Evolutionary conservation across 495 filamentous ascomycete genomes (phyloP).

Genomic region (Mytilinidion resinicola): DNA sequence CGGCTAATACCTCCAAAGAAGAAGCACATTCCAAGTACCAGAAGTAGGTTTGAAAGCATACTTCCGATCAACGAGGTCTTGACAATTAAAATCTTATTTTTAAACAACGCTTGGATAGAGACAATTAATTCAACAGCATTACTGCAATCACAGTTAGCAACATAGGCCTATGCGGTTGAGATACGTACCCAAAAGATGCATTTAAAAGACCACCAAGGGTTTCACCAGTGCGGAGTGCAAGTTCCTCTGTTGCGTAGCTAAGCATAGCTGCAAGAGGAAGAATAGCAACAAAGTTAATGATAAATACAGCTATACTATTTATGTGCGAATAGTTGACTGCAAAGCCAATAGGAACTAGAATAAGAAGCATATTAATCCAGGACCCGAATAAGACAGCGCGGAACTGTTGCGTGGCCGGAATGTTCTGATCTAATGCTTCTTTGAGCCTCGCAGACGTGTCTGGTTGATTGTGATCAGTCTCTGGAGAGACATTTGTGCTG

Average conservation of each 20-base stretch:
- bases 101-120: constrained; percentile 69
- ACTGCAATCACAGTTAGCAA: constrained; percentile 35
- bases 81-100: constrained; percentile 75
- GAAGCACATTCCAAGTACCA: constrained; percentile 92
- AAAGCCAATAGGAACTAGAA: constrained; percentile 75
- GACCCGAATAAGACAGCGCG: constrained; percentile 54
- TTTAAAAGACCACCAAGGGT: constrained; percentile 82
- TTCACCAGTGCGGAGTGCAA: constrained; percentile 54
- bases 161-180: not conserved
- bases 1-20: constrained; percentile 79
- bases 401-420: constrained; percentile 17
- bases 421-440: constrained; percentile 15
- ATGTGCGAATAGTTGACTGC: constrained; percentile 57
- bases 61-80: constrained; percentile 87
- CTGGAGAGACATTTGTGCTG: too few species aligned
- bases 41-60: constrained; percentile 84
- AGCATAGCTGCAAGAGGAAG: constrained; percentile 46
- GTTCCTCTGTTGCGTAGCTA: constrained; percentile 40
- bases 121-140: constrained; percentile 94
- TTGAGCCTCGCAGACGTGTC: constrained; percentile 7
- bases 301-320: constrained; percentile 58
- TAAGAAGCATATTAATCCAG: constrained; percentile 74
- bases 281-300: constrained; percentile 85
- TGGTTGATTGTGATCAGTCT: too few species aligned
- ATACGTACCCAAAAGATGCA: constrained; percentile 72